Percentiles rank a stretch among this genome's conserved stretches.
Evolutionary conservation across 495 filamentous ascomycete species (phyloP).

Genomic region (Aspergillus diversus): DNA sequence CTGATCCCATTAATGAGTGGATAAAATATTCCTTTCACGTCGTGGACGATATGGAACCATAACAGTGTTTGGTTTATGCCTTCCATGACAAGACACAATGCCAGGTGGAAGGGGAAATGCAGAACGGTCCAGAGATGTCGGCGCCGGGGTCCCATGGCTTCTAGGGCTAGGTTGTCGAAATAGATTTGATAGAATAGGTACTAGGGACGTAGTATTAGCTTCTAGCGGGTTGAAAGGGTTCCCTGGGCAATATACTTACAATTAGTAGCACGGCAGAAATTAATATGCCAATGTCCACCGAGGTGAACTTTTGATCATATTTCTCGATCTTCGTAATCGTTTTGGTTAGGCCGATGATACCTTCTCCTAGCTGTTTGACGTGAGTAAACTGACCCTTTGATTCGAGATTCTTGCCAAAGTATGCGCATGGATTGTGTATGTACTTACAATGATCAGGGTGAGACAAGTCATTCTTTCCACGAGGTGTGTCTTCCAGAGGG

Average conservation of each 20-base stretch:
- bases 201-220: not conserved
- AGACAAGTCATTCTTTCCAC: slow-evolving; percentile 14
- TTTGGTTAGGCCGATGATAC: slow-evolving; percentile 8
- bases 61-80: slow-evolving; percentile 6
- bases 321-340: slow-evolving; percentile 9
- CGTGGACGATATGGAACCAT: slow-evolving; percentile 7
- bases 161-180: slow-evolving; percentile 1
- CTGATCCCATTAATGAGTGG: not conserved
- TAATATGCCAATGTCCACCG: slow-evolving; percentile 1
- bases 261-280: slow-evolving; percentile 5
- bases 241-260: not conserved
- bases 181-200: slow-evolving; percentile 5
- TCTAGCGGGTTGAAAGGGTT: not conserved
- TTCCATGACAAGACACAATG: slow-evolving; percentile 4
- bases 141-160: not conserved
- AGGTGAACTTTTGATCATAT: not conserved
- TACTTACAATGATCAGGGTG: slow-evolving; percentile 11
- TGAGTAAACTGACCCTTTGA: not conserved
- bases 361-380: not conserved
- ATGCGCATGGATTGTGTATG: not conserved
- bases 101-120: slow-evolving; percentile 14
- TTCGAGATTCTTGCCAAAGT: not conserved
- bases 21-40: slow-evolving; percentile 1
- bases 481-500: slow-evolving; percentile 8
- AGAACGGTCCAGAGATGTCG: slow-evolving; percentile 5